A percentile compares a stretch with the other conserved stretches of the same genome.
phyloP scores from a whole-genome alignment of 23 red algal genomes.

The Agarophyton chilense region DNA sequence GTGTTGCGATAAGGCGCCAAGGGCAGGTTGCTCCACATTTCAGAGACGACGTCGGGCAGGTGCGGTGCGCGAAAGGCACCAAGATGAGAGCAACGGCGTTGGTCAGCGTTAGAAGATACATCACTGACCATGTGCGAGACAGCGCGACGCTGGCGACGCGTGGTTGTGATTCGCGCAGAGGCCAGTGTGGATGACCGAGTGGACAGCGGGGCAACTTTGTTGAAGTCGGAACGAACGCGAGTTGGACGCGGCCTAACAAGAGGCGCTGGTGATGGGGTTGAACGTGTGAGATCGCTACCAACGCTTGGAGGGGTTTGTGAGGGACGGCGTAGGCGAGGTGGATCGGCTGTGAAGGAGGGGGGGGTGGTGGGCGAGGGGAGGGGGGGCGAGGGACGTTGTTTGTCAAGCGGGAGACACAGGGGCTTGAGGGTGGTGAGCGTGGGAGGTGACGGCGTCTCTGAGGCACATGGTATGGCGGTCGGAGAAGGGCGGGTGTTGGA shows the following conservation, averaged over 20 bases:
- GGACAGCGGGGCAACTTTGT: constrained; percentile 16
- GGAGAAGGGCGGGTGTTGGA: not conserved
- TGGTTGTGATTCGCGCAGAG: constrained; percentile 8
- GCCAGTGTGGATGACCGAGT: constrained; percentile 16
- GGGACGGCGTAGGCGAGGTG: not conserved
- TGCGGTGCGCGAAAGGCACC: not conserved
- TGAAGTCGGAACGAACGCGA: constrained; percentile 29
- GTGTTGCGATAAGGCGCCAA: not conserved
- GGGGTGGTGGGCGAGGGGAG: constrained; percentile 9
- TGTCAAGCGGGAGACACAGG: not conserved
- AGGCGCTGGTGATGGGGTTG: constrained; percentile 45
- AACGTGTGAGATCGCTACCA: constrained; percentile 10
- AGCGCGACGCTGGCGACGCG: constrained; percentile 8
- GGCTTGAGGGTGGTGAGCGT: constrained; percentile 24
- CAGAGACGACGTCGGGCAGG: not conserved
- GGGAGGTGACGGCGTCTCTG: not conserved
- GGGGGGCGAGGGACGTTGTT: not conserved
- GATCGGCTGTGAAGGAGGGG: not conserved
- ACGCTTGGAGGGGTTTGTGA: not conserved
- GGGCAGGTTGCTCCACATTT: not conserved
- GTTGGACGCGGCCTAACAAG: constrained; percentile 39
- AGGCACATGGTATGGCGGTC: not conserved
- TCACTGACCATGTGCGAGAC: constrained; percentile 31
- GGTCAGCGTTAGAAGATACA: not conserved
- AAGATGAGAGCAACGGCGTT: not conserved